Conservation (phyloP, 1,284 basidiomycete species). For the Takashimella koratensis region DNA sequence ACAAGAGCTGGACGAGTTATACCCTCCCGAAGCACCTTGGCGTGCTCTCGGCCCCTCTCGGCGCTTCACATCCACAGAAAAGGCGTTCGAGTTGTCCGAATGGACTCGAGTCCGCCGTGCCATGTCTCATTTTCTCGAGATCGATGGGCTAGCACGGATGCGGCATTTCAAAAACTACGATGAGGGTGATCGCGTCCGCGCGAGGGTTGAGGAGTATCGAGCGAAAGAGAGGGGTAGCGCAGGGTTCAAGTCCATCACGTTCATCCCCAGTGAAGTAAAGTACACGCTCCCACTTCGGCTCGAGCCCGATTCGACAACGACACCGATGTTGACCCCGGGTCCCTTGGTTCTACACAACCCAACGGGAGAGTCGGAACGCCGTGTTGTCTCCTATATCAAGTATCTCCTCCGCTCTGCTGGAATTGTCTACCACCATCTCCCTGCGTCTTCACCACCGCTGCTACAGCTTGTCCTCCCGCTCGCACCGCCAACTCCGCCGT, state of each 20-base stretch:
- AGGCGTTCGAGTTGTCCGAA: slow-evolving; percentile 22
- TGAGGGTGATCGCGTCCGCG: slow-evolving; percentile 25
- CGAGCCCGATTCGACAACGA: slow-evolving; percentile 9
- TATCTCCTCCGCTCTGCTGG: slow-evolving; percentile 55
- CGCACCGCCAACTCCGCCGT: background rate
- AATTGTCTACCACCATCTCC: slow-evolving; percentile 53
- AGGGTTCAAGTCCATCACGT: slow-evolving; percentile 54
- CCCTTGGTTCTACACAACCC: slow-evolving; percentile 46
- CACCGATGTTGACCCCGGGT: background rate
- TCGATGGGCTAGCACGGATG: slow-evolving; percentile 53
- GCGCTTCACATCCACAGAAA: slow-evolving; percentile 11
- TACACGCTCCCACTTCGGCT: slow-evolving; percentile 51
- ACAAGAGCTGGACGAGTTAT: slow-evolving; percentile 47
- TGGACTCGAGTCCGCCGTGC: slow-evolving; percentile 48
- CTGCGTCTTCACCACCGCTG: slow-evolving; percentile 15
- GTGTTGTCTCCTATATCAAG: slow-evolving; percentile 49
- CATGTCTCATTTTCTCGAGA: slow-evolving; percentile 51
- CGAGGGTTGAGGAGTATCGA: slow-evolving; percentile 23
- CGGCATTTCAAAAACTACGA: slow-evolving; percentile 48
- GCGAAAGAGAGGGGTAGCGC: slow-evolving; percentile 5
- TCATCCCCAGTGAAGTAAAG: slow-evolving; percentile 50
- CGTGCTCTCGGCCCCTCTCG: slow-evolving; percentile 5
- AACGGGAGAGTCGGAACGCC: slow-evolving; percentile 36
- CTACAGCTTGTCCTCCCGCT: slow-evolving; percentile 37
- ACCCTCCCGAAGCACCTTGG: slow-evolving; percentile 37